Evolutionary conservation across 2,329 filamentous ascomycete species (phyloP).

Genomic region (Cadophora sp.): DNA sequence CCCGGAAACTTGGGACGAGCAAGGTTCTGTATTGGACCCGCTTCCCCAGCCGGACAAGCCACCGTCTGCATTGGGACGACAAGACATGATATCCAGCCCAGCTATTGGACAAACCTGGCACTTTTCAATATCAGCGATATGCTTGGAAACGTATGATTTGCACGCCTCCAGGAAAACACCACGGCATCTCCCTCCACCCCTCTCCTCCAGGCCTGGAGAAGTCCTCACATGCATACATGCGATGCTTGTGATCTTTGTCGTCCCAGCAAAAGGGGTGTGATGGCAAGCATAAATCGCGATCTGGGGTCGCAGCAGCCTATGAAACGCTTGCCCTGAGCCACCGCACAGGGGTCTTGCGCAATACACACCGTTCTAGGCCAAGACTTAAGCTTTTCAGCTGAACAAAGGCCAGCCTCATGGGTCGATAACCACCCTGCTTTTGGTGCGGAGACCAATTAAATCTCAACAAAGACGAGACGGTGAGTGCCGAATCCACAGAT

Average conservation of each 20-base stretch:
- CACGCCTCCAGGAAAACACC: not conserved
- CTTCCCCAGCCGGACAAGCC: not conserved
- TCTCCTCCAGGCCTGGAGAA: not conserved
- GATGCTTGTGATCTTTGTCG: not conserved
- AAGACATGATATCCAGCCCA: not conserved
- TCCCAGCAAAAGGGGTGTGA: conserved; percentile 3
- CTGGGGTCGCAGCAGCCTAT: conserved; percentile 19
- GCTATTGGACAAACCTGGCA: not conserved
- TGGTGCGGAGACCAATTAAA: not conserved
- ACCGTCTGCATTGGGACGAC: not conserved
- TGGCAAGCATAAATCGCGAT: conserved; percentile 18
- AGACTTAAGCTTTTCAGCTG: conserved; percentile 25
- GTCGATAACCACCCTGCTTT: not conserved
- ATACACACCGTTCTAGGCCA: not conserved
- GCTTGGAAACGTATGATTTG: not conserved
- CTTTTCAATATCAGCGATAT: not conserved
- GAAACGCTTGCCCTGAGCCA: conserved; percentile 18
- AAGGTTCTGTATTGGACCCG: conserved; percentile 19
- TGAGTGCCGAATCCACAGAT: not conserved
- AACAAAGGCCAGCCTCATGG: conserved; percentile 16
- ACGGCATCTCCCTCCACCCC: not conserved
- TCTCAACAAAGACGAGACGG: not conserved
- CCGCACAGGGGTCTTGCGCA: conserved; percentile 18
- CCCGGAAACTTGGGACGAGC: conserved; percentile 20
- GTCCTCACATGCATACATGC: not conserved